phyloP scores from a whole-genome alignment of 148 eudicot genomes.

The Rhododendron griersonianum region DNA sequence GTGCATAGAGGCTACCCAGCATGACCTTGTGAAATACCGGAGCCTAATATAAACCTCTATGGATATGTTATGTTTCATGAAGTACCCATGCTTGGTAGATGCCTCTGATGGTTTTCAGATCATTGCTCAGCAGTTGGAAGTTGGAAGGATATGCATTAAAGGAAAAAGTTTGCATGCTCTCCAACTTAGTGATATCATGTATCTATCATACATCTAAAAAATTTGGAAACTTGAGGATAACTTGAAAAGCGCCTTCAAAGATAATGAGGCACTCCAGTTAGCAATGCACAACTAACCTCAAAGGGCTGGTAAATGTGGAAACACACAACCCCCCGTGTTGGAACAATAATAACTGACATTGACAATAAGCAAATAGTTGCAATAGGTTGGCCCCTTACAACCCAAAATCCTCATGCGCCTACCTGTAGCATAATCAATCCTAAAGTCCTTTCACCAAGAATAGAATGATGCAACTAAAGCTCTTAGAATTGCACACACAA shows the following conservation, averaged over 20 bases:
- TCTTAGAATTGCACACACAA: background rate
- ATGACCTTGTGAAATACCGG: background rate
- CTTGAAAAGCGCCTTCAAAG: background rate
- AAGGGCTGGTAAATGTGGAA: constrained; percentile 79
- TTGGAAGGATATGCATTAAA: background rate
- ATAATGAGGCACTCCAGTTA: background rate
- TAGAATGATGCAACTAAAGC: background rate
- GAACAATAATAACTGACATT: background rate
- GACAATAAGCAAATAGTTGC: background rate
- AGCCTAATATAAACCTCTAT: no score
- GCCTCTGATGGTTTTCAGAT: background rate
- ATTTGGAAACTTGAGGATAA: background rate
- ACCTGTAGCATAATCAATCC: background rate
- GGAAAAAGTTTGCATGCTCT: background rate
- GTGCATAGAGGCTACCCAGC: background rate
- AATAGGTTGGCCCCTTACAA: background rate
- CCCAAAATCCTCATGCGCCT: background rate
- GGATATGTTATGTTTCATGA: background rate
- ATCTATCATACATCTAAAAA: background rate
- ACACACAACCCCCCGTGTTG: background rate
- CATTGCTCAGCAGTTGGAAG: background rate
- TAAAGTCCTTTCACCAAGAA: background rate
- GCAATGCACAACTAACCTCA: constrained; percentile 53
- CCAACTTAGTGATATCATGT: background rate
- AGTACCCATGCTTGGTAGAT: background rate